Evolutionary conservation across 306 rosid genomes (phyloP), one percentile per base, ranked within the genome.

Genomic region (Vicia sativa): DNA sequence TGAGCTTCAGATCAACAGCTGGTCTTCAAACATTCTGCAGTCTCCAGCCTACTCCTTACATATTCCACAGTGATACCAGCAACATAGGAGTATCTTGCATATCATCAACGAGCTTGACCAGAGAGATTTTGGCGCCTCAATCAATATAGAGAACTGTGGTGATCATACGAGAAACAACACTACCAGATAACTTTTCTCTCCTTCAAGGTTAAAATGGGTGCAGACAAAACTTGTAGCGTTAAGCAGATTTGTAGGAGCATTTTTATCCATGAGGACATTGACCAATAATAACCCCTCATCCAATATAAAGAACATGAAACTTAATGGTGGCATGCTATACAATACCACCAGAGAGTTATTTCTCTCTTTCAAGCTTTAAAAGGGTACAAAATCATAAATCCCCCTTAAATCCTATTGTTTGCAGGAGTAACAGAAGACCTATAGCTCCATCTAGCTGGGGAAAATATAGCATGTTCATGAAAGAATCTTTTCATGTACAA

Each of bases 1-100:
- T 76, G 74, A 66, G 77, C 71, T 70, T 71, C 83, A 67, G 75
- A 79, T 70, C 71, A 53, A 84, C 80, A 75, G 83, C 79, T 53
- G 68, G 63, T 81, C 77, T 79, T 77, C 76, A 61, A 67, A 73
- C 72, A 43, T 19, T 65, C 62, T 2, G 79, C 79, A 53, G 72
- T 35, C 74, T 52, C 62, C 35, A 77, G 45, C 73, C 71, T 71
- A 74, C 76, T 76, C 87, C 72, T 68, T 73, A 49, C 84, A 65
- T 52, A 80, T 65, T 68, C 83, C 84, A 60, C 39, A 29, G 71
- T 29, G 71, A 84, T 71, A 56, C 70, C 38, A 52, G 76, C 74
- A 53, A 44, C 14, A 38, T 29, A 45, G 26, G 46, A 76, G 70
- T 74, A 67, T 65, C 81, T 77, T 66, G 70, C 35, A 38, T 50